These are phyloP conservation scores for Podospora anserina DNA, from an alignment of 495 filamentous ascomycete genomes.

Conservation along the genomic window DNA sequence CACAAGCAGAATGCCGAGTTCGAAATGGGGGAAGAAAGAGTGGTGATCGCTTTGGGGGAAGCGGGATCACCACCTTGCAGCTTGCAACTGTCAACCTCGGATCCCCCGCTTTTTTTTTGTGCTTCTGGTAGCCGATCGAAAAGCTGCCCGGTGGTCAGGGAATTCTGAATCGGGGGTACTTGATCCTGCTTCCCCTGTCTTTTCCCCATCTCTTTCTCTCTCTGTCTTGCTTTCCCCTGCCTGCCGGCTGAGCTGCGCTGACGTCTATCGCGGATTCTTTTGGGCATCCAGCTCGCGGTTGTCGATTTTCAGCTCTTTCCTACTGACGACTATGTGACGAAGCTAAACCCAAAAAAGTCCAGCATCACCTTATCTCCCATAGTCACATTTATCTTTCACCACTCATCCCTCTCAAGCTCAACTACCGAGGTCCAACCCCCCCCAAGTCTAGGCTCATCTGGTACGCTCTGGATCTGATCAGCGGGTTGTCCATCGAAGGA, in stretches of 20 bases:
- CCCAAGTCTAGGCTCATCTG: neutral
- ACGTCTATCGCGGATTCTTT: neutral
- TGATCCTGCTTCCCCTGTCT: neutral
- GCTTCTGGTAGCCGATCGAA: neutral
- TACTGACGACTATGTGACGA: neutral
- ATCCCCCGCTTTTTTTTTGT: neutral
- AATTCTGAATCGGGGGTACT: neutral
- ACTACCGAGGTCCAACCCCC: neutral
- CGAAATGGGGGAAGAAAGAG: neutral
- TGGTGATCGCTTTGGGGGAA: neutral
- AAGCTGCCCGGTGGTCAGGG: neutral
- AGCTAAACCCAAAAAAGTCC: neutral
- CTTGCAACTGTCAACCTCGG: neutral
- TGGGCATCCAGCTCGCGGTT: neutral
- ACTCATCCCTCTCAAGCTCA: neutral
- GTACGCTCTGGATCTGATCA: neutral
- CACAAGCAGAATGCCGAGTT: neutral
- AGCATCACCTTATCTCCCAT: neutral
- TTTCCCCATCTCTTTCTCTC: no score
- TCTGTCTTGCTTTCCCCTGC: neutral
- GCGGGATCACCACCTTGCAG: neutral
- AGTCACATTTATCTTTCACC: neutral
- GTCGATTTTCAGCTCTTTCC: neutral
- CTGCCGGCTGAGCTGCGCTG: neutral
- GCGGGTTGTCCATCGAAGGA: neutral